These are phyloP conservation scores for Rhododendron griersonianum DNA, from an alignment of 148 eudicot genomes.

Conservation along the genomic window DNA sequence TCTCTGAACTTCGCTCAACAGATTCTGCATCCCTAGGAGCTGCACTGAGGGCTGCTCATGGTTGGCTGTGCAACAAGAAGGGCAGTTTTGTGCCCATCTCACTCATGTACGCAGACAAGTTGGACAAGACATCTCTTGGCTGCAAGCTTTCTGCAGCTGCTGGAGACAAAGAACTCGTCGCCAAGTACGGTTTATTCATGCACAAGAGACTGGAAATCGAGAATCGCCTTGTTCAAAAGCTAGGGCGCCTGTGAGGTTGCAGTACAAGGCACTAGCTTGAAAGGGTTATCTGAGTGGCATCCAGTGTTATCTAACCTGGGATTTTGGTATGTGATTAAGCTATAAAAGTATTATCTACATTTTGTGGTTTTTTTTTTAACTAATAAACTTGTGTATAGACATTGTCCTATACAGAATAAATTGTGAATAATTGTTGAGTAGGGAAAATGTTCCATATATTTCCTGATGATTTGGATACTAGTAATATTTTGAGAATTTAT, in stretches of 20 bases:
- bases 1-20: slow-evolving; percentile 21
- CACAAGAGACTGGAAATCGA: slow-evolving; percentile 80
- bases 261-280: neutral
- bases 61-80: slow-evolving; percentile 79
- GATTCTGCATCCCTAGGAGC: slow-evolving; percentile 88
- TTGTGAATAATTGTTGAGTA: neutral
- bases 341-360: neutral
- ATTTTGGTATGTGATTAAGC: neutral
- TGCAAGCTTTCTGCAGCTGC: slow-evolving; percentile 63
- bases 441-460: neutral
- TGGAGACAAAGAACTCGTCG: slow-evolving; percentile 57
- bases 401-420: neutral
- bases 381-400: neutral
- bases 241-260: slow-evolving; percentile 48
- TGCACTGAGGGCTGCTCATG: slow-evolving; percentile 93
- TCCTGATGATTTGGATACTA: neutral
- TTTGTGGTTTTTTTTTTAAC: neutral
- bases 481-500: neutral
- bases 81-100: slow-evolving; percentile 69
- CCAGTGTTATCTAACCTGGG: neutral
- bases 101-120: slow-evolving; percentile 54
- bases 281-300: neutral
- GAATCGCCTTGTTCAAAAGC: slow-evolving; percentile 58
- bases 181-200: slow-evolving; percentile 61
- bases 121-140: slow-evolving; percentile 55